phyloP scores from a whole-genome alignment of 345 rosid species.

The Excoecaria cochinchinensis region DNA sequence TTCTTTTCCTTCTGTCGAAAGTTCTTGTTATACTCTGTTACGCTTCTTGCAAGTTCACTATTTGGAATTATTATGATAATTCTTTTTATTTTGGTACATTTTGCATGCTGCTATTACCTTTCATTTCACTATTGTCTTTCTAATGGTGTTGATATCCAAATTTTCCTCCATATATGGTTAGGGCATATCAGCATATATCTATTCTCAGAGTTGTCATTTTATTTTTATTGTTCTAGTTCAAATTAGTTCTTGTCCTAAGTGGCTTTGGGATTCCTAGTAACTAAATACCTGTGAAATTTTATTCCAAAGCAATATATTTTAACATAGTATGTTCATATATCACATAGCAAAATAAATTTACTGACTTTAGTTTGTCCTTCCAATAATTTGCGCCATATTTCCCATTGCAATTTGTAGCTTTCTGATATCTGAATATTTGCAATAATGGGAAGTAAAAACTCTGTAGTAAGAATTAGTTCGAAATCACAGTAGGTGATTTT shows the following conservation, averaged over 20 bases:
- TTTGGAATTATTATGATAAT: background rate
- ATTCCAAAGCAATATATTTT: background rate
- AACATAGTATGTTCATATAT: background rate
- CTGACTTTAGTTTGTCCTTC: constrained; percentile 1
- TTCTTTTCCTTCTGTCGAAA: constrained; percentile 25
- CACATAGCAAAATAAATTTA: background rate
- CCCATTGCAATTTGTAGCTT: background rate
- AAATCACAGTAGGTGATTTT: no score
- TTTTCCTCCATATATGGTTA: background rate
- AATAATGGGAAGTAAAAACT: background rate
- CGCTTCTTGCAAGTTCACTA: background rate
- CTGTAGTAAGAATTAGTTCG: background rate
- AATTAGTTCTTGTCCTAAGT: background rate
- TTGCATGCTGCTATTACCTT: background rate
- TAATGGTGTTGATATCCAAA: background rate
- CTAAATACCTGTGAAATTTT: background rate
- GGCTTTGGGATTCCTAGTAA: background rate
- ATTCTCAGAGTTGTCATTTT: background rate
- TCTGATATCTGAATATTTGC: background rate
- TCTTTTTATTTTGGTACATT: background rate
- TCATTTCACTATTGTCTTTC: background rate
- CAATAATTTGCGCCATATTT: background rate
- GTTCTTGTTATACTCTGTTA: constrained; percentile 3
- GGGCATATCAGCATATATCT: background rate
- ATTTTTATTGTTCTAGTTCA: background rate